Base-by-base conservation (phyloP, 2,329 filamentous ascomycete species). In the Fusarium sp. region DNA sequence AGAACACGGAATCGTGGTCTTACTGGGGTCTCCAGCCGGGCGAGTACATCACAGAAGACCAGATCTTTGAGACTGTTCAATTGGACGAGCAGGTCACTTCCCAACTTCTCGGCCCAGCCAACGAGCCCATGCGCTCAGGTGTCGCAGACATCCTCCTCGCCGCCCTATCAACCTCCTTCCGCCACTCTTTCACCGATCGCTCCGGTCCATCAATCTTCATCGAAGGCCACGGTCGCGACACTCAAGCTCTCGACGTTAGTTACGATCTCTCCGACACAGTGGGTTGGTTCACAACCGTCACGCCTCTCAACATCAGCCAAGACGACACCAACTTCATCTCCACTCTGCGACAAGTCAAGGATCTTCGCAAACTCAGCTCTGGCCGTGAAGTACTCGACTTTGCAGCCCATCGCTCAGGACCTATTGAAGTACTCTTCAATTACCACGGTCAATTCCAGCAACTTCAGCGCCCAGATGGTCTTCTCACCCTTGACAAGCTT, bases 371-470 rank as follows among this genome's bases (percentile, higher is more conserved):
- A 11, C 14, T 57, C 22, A 57, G 8, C 15, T n/a, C 31, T 0
- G 54, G 54, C 0, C 31, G 41, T 25, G 41, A 57, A n/a, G 42
- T 49, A 0, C 31, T 57, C 7, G 41, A 49, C 14, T 57, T 57
- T 38, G 54, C 31, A 14, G 1, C 31, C 1, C 41, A 49, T 4
- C 41, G 22, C 14, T 25, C 31, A 0, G 5, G 14, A 1, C 29
- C 22, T 3, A 29, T 49, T 17, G 54, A 57, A 17, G 41, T 57
- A 0, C 31, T 57, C 1, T 57, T 49, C 5, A 57, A 57, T 0
- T 57, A 57, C 42, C 54, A 57, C 3, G 54, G 54, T 7, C 54
- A 57, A 35, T 57, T 57, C 31, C 54, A 57, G 2, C 54, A 57
- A 20, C 54, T 57, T 1, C 54, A 57, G 22, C 54, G 54, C 14